A percentile compares a stretch with the other conserved stretches of the same genome.
These are phyloP conservation scores for Saccharomyces hybrid DNA, from an alignment of 1,139 yeast genomes.

Conservation along the genomic window DNA sequence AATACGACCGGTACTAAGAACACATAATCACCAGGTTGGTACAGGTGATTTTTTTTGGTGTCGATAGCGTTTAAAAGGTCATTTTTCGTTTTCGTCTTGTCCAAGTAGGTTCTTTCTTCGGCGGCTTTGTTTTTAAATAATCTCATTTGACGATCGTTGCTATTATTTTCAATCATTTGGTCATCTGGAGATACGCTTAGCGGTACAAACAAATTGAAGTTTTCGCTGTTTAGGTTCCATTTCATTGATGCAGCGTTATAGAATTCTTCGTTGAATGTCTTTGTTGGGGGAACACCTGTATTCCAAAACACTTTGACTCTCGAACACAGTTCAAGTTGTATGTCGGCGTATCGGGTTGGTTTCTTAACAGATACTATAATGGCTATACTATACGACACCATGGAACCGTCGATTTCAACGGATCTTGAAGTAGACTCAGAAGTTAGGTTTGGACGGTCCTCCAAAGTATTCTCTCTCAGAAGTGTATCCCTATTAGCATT, in stretches of 20 bases:
- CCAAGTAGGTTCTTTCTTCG: constrained; percentile 15
- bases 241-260: constrained; percentile 42
- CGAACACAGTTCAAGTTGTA: constrained; percentile 29
- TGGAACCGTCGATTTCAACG: constrained; percentile 39
- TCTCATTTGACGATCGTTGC: constrained; percentile 10
- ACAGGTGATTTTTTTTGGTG: constrained; percentile 8
- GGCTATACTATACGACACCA: constrained; percentile 35
- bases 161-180: constrained; percentile 19
- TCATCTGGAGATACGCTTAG: constrained; percentile 20
- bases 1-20: constrained; percentile 65
- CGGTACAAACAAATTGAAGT: constrained; percentile 44
- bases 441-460: neutral
- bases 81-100: constrained; percentile 14
- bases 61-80: constrained; percentile 12
- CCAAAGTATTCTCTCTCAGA: neutral
- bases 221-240: constrained; percentile 40
- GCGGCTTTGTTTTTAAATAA: constrained; percentile 16
- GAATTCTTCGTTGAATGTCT: constrained; percentile 39
- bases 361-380: constrained; percentile 25
- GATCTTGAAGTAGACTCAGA: neutral
- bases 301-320: constrained; percentile 45
- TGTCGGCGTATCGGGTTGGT: constrained; percentile 21
- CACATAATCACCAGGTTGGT: constrained; percentile 63
- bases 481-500: neutral
- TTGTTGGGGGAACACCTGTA: constrained; percentile 42